Conservation (phyloP, 148 eudicot genomes). For the Linanthus parryae region DNA sequence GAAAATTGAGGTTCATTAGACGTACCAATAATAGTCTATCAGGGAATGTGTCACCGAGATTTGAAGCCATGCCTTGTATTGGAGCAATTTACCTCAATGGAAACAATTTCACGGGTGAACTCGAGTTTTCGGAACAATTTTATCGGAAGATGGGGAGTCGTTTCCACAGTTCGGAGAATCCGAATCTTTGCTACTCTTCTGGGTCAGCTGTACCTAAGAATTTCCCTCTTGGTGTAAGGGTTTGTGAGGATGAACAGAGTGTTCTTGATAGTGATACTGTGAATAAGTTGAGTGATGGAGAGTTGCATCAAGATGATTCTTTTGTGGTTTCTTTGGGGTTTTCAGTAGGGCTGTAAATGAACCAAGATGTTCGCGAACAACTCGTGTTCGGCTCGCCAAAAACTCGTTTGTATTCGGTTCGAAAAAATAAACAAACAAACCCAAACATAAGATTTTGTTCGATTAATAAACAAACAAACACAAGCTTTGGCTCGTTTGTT, state of each 20-base stretch:
- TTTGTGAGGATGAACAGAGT: conserved; percentile 23
- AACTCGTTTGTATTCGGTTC: no score
- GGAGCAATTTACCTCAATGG: conserved; percentile 49
- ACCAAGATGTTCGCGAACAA: no score
- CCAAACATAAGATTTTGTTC: no score
- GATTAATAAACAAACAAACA: no score
- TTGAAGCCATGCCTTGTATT: conserved; percentile 41
- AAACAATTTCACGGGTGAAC: conserved; percentile 47
- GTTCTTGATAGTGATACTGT: conserved; percentile 6
- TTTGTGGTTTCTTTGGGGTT: conserved; percentile 22
- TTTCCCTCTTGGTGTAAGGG: conserved; percentile 36
- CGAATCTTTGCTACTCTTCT: conserved; percentile 41
- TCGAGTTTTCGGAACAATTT: conserved; percentile 34
- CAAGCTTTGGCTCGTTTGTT: no score
- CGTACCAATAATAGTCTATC: conserved; percentile 44
- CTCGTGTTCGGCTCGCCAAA: no score
- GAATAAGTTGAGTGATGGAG: conserved; percentile 1
- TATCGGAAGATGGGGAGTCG: conserved; percentile 54
- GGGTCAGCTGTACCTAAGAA: conserved; percentile 12
- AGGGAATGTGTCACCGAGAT: conserved; percentile 35
- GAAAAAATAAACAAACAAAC: no score
- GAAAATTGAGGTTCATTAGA: conserved; percentile 48
- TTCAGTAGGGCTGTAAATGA: no score
- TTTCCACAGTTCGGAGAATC: conserved; percentile 53
- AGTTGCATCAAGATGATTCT: conserved; percentile 4